Evolutionary conservation across 345 rosid species (phyloP), one percentile per base, ranked within the genome.

Genomic region (Acer negundo): DNA sequence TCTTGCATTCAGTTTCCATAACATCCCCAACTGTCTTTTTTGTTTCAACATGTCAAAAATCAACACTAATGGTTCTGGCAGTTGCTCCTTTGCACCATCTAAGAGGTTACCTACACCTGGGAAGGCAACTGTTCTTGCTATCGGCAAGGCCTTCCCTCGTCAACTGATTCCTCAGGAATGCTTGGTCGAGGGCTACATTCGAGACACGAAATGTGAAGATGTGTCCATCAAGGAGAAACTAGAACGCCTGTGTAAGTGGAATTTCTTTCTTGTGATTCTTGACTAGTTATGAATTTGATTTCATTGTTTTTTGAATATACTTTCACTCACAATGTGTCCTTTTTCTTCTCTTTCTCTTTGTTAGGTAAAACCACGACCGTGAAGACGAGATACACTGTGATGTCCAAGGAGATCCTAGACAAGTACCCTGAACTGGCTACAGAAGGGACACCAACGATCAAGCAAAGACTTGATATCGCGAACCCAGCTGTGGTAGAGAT

Each of bases 361-460:
- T 70, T 77, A 96, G 97, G 98, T 82, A 94, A 92, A 86, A 90
- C 90, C 40, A 94, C 99, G 8, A 96, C 99, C 0, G 98, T 96
- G 86, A 92, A 94, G 88, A 96, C 95, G 20, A 87, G 98, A 47
- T 96, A 92, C 90, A 92, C 94, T 0, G 99, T 96, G 67, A 86
- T 96, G 90, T 90, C 93, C 1, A 87, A 87, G 72, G 99, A 92
- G 86, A 85, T 94, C 65, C 85, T 96, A 0, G 91, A 89, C 55
- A 85, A 90, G 47, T 92, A 94, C 86, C 98, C 97, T 10, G 99
- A 96, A 80, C 87, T 96, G 24, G 91, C 91, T 10, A 85, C 86
- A 0, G 97, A 92, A 70, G 99, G 98, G 70, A 74, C 92, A 10
- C 79, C 97, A 5, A 96, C 98, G 10, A 89, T 96, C 84, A 88